Evolutionary conservation across 2,329 filamentous ascomycete genomes (phyloP).

Genomic region (Hansfordia pulvinata): DNA sequence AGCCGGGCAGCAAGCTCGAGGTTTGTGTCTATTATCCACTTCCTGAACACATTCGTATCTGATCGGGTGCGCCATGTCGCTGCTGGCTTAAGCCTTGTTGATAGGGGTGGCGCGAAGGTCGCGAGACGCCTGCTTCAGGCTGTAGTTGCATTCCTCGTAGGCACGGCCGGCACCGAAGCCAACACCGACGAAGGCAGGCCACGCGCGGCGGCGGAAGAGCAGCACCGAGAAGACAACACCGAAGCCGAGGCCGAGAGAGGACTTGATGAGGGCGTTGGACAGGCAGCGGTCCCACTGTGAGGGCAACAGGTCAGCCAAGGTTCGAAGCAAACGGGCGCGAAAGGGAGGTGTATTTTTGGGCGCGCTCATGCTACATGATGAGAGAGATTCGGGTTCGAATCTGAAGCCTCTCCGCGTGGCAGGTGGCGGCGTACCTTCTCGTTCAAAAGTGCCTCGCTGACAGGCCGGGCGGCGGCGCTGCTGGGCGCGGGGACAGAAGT

Average conservation of each 20-base stretch:
- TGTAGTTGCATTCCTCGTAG: slow-evolving; percentile 96
- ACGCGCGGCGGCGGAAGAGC: slow-evolving; percentile 93
- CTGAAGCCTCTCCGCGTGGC: no score
- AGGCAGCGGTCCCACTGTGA: slow-evolving; percentile 93
- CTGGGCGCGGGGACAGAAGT: slow-evolving; percentile 40
- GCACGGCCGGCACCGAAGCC: slow-evolving; percentile 93
- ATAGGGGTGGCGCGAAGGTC: no score
- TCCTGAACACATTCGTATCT: no score
- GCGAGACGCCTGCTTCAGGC: slow-evolving; percentile 46
- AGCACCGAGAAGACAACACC: slow-evolving; percentile 98
- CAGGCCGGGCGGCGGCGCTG: slow-evolving; percentile 61
- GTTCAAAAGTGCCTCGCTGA: slow-evolving; percentile 96
- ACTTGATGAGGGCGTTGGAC: slow-evolving; percentile 94
- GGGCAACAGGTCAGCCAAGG: slow-evolving; percentile 13
- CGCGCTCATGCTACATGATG: no score
- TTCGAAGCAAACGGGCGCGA: no score
- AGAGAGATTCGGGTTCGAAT: slow-evolving; percentile 1
- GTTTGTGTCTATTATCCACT: no score
- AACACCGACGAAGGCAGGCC: slow-evolving; percentile 88
- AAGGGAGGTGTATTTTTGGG: no score
- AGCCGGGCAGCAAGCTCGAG: no score
- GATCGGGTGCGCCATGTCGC: no score
- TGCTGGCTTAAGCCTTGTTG: no score
- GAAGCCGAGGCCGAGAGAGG: slow-evolving; percentile 87
- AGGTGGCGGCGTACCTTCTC: slow-evolving; percentile 64